These are phyloP conservation scores for Leccinum arenicola DNA, from an alignment of 768 basidiomycete genomes.

Conservation along the genomic window DNA sequence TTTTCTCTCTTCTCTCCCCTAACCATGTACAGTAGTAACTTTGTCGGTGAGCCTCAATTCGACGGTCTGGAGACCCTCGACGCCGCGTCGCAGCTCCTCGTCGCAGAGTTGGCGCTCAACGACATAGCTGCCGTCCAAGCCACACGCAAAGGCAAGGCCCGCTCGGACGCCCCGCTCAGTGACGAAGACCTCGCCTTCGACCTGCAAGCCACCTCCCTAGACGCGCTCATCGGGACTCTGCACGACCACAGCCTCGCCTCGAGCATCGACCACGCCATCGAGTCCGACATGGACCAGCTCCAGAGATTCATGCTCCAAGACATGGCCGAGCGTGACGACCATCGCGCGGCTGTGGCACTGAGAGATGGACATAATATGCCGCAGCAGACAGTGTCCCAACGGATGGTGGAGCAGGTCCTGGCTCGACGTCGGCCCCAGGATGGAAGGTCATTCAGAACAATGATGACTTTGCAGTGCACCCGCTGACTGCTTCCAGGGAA, in stretches of 20 bases:
- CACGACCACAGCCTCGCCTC: slow-evolving; percentile 40
- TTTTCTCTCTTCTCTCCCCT: neutral
- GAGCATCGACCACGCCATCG: slow-evolving; percentile 43
- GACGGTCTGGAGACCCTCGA: slow-evolving; percentile 22
- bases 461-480: neutral
- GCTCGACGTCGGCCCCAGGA: neutral
- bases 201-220: slow-evolving; percentile 38
- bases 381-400: slow-evolving; percentile 16
- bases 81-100: slow-evolving; percentile 37
- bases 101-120: slow-evolving; percentile 40
- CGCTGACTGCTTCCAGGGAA: slow-evolving; percentile 13
- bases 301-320: slow-evolving; percentile 33
- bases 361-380: slow-evolving; percentile 26
- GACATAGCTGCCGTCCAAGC: slow-evolving; percentile 39
- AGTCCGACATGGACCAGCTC: slow-evolving; percentile 33
- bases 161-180: slow-evolving; percentile 27
- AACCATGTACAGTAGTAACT: slow-evolving; percentile 10
- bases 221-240: slow-evolving; percentile 28
- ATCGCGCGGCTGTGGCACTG: slow-evolving; percentile 38
- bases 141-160: slow-evolving; percentile 37
- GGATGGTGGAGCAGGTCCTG: slow-evolving; percentile 3
- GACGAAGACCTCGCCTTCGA: slow-evolving; percentile 48
- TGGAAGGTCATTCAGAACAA: slow-evolving; percentile 5
- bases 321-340: slow-evolving; percentile 40
- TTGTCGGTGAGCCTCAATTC: slow-evolving; percentile 14